Conservation (phyloP, 495 filamentous ascomycete species). For the Astrothelium subdiscretum region DNA sequence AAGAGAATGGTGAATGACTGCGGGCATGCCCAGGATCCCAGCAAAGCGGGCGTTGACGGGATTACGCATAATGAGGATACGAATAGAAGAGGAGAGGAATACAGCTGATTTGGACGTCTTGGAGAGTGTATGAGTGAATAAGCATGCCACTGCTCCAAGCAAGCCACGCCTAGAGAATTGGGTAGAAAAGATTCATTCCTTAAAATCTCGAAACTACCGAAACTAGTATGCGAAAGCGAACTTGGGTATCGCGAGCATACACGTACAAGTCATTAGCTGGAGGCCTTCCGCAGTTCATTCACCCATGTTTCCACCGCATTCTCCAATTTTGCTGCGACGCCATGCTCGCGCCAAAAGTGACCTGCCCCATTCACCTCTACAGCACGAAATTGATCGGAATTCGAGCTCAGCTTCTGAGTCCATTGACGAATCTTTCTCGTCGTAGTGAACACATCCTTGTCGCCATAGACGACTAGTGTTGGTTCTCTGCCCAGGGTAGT, state of each 20-base stretch:
- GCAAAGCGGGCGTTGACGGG: too few relatives aligned
- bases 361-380: conserved; percentile 57
- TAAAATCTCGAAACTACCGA: too few relatives aligned
- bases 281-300: neutral
- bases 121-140: too few relatives aligned
- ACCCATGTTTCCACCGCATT: conserved; percentile 35
- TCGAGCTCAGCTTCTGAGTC: conserved; percentile 44
- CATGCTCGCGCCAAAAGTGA: conserved; percentile 73
- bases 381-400: conserved; percentile 32
- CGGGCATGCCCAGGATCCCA: too few relatives aligned
- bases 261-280: neutral
- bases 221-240: neutral
- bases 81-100: too few relatives aligned
- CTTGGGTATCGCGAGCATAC: neutral
- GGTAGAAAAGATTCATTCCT: too few relatives aligned
- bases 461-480: conserved; percentile 67
- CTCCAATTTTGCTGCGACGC: conserved; percentile 44
- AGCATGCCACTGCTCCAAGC: too few relatives aligned
- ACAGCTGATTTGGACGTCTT: too few relatives aligned
- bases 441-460: conserved; percentile 65
- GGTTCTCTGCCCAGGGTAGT: conserved; percentile 28
- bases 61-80: too few relatives aligned
- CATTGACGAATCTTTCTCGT: conserved; percentile 56
- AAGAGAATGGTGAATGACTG: too few relatives aligned
- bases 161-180: too few relatives aligned